Percentiles rank a stretch among this genome's conserved stretches.
Evolutionary conservation across 495 filamentous ascomycete genomes (phyloP).

Genomic region (Oidiodendron maius): DNA sequence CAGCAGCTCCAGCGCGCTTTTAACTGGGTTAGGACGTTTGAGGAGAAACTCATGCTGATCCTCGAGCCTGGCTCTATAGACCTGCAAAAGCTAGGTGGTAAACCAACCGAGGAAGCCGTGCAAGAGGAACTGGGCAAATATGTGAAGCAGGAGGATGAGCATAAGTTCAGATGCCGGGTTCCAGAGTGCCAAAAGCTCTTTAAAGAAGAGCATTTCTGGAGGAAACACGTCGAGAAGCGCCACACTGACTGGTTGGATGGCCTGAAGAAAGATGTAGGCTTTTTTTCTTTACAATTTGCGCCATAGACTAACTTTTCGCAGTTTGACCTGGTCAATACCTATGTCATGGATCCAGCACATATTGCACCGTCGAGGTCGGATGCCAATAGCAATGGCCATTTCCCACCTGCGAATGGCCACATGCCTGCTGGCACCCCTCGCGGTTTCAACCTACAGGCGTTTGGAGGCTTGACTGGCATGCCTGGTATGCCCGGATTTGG

Average conservation of each 20-base stretch:
- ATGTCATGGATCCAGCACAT: constrained; percentile 88
- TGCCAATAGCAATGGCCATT: constrained; percentile 96
- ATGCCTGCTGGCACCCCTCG: constrained; percentile 79
- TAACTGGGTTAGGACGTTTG: constrained; percentile 99
- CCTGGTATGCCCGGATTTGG: constrained; percentile 45
- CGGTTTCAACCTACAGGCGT: constrained; percentile 78
- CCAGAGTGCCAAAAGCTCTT: constrained; percentile 95
- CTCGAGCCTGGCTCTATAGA: constrained; percentile 86
- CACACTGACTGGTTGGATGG: constrained; percentile 82
- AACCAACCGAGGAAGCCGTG: constrained; percentile 75
- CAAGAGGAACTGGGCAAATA: constrained; percentile 81
- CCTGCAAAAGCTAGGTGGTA: constrained; percentile 82
- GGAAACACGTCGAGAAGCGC: constrained; percentile 95
- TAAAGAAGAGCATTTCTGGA: constrained; percentile 95
- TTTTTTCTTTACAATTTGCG: constrained; percentile 6
- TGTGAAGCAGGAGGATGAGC: constrained; percentile 94
- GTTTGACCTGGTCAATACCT: constrained; percentile 85
- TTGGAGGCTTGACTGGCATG: constrained; percentile 46
- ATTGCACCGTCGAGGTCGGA: constrained; percentile 89
- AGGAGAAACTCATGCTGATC: constrained; percentile 90
- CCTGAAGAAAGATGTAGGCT: constrained; percentile 74
- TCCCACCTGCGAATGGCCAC: constrained; percentile 69
- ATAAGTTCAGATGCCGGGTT: constrained; percentile 93
- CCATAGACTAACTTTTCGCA: constrained; percentile 28
- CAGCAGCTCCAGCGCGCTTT: constrained; percentile 90